Evolutionary conservation across 768 basidiomycete genomes (phyloP), one percentile per base, ranked within the genome.

Genomic region (Chalciporus piperatus): DNA sequence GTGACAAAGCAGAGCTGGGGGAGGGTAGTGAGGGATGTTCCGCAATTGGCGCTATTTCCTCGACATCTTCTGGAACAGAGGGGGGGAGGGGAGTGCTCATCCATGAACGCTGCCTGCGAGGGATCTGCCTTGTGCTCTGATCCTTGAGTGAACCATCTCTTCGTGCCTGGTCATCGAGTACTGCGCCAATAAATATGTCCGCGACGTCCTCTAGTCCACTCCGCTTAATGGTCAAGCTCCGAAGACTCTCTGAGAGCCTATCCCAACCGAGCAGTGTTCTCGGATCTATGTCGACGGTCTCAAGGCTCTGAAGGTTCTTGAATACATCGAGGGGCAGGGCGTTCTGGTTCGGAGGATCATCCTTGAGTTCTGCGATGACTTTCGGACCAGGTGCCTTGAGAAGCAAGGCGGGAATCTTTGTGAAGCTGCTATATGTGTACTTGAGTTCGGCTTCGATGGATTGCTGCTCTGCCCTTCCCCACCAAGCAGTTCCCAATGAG

Each of bases 391-490:
- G 87, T 2, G 85, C 77, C 53, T 74, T 77, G 49, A 95, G 70
- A 7, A 76, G 71, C 35, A 96, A 74, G 1, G 92, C 86, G 14
- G 93, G 93, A 0, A 97, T 74, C 70, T 89, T 92, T 40, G 92
- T 97, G 74, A 96, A 92, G 64, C 85, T 81, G 65, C 91, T 92
- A 73, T 84, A 96, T 55, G 95, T 78, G 68, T 85, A 92, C 66
- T 84, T 92, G 67, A 96, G 83, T 61, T 92, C 88, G 3, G 74
- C 64, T 49, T 93, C 87, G 57, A 88, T 70, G 53, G 64, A 78
- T 11, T 78, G 80, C 33, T 79, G 80, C 50, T 83, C 77, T 6
- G 78, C 65, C 53, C 76, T 73, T 40, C 77, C 71, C 88, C 87
- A 93, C 88, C 88, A 91, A 45, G 81, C 76, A 5, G 70, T 74